Base-by-base conservation (phyloP, 2,329 filamentous ascomycete genomes). In the Thermomyces lanuginosus region DNA sequence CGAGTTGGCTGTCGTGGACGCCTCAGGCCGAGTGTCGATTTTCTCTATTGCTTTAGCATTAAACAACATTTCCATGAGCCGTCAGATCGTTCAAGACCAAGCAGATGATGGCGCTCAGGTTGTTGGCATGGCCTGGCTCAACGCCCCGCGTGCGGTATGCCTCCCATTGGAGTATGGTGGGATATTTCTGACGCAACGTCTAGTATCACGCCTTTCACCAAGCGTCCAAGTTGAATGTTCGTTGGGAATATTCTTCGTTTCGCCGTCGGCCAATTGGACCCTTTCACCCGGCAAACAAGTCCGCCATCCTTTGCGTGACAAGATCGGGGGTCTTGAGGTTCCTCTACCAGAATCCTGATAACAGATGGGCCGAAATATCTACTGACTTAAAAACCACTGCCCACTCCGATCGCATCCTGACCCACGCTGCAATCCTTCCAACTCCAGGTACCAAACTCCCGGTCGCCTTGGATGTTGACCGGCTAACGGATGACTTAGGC, bases 81-180 rank as follows among this genome's bases (percentile, higher is more conserved):
- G 73, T 21, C 66, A 63, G 29, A 75, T 72, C 53, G 64, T 73
- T 13, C 51, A 61, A n/a, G 82, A 86, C 43, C 55, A 67, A 2
- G 60, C 74, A 28, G 77, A 83, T 41, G 81, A 92, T 46, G 61
- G 80, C 19, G 72, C 77, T 37, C 69, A 74, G 26, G 61, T 92
- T 4, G 80, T 91, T 5, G 89, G 86, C 3, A 68, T 82, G 47
- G 77, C 81, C 53, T 98, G 89, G 89, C 60, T 95, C 29, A 60
- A 58, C 29, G 60, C 64, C n/a, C 60, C 73, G 13, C 57, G 65
- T 15, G 61, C 65, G 13, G 55, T 55, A 35, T 33, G 45, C 25
- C 45, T 63, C 24, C 60, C 13, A 11, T 5, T 15, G 8, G 18
- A 16, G 9, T 11, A 6, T n/a, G 17, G 8, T 18, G 11, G 11